phyloP scores from a whole-genome alignment of 2,329 filamentous ascomycete species.

The Alternaria atra region DNA sequence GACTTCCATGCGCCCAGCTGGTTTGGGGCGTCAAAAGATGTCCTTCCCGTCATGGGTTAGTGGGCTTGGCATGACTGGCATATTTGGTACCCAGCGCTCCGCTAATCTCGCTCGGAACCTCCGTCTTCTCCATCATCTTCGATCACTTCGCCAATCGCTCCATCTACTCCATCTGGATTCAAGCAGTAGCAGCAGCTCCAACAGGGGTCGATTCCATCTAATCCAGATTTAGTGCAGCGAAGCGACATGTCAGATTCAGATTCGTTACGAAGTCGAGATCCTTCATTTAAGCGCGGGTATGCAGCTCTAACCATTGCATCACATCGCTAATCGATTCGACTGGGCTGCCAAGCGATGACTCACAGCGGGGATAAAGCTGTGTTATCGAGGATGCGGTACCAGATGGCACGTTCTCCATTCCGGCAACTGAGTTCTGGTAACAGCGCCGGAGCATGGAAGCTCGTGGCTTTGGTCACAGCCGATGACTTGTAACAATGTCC shows the following conservation, averaged over 20 bases:
- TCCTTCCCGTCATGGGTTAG: slow-evolving; percentile 1
- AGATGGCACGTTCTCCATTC: not conserved
- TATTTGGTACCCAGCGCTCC: not conserved
- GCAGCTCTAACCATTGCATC: slow-evolving; percentile 7
- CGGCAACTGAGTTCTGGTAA: not conserved
- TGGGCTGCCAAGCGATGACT: slow-evolving; percentile 4
- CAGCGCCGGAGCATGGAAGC: not conserved
- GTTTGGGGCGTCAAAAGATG: not conserved
- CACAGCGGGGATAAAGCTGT: not conserved
- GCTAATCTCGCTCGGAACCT: not conserved
- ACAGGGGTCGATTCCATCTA: slow-evolving; percentile 4
- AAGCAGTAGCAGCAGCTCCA: not conserved
- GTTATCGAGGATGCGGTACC: not conserved
- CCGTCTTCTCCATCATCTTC: slow-evolving; percentile 1
- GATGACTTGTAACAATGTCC: not conserved
- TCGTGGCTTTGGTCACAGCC: not conserved
- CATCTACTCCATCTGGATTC: slow-evolving; percentile 5
- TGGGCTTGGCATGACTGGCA: not conserved
- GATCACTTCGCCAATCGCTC: slow-evolving; percentile 11
- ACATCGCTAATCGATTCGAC: not conserved
- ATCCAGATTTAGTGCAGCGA: slow-evolving; percentile 8
- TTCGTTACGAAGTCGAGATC: slow-evolving; percentile 1
- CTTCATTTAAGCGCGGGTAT: slow-evolving; percentile 12
- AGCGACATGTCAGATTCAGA: slow-evolving; percentile 6
- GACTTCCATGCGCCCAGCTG: not conserved